A percentile compares a stretch with the other conserved stretches of the same genome.
phyloP scores from a whole-genome alignment of 345 rosid species.

The Zanthoxylum bungeanum region DNA sequence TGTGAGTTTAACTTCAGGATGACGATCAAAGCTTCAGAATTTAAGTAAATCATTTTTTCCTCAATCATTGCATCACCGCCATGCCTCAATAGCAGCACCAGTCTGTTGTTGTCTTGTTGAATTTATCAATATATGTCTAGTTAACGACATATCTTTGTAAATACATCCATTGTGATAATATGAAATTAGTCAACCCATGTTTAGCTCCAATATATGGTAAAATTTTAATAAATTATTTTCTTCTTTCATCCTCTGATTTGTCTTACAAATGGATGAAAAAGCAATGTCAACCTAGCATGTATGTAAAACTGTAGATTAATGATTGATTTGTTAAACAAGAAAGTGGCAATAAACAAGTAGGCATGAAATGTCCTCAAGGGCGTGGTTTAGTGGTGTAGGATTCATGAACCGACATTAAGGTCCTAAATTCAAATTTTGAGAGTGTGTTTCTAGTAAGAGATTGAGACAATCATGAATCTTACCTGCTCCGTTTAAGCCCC shows the following conservation, averaged over 20 bases:
- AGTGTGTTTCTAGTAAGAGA: too few relatives aligned
- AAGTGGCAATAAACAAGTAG: too few relatives aligned
- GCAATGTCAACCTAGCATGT: not conserved
- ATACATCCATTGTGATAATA: not conserved
- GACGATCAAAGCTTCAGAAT: not conserved
- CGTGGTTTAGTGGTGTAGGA: too few relatives aligned
- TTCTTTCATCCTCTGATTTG: not conserved
- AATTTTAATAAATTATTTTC: not conserved
- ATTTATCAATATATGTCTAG: not conserved
- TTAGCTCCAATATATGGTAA: not conserved
- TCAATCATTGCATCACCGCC: not conserved
- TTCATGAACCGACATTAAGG: too few relatives aligned
- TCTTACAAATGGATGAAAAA: not conserved
- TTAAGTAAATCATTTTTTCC: constrained; percentile 9
- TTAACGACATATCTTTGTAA: not conserved
- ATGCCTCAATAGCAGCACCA: not conserved
- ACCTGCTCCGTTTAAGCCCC: too few relatives aligned
- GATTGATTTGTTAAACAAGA: not conserved
- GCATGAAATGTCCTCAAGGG: too few relatives aligned
- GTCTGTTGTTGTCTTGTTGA: too few relatives aligned
- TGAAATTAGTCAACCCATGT: not conserved
- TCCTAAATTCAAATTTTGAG: too few relatives aligned
- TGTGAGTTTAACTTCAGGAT: constrained; percentile 35
- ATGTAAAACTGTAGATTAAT: not conserved
- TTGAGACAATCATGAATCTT: too few relatives aligned